Percentiles rank a stretch among this genome's conserved stretches.
These are phyloP conservation scores for Solanum hybrid DNA, from an alignment of 305 asterid genomes.

Conservation along the genomic window DNA sequence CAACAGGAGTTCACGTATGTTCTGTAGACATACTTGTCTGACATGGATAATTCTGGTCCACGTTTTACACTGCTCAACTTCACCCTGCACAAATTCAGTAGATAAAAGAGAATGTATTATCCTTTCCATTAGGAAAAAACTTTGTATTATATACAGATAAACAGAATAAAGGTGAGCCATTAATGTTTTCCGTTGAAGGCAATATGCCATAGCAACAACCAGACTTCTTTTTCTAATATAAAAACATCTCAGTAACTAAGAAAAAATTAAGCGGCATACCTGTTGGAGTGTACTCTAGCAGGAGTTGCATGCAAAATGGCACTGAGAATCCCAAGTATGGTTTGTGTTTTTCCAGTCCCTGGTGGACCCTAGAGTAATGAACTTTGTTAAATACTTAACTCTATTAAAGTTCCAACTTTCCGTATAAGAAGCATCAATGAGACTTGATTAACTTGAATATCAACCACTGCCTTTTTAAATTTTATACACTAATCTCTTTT, in stretches of 20 bases:
- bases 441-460: background rate
- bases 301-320: constrained; percentile 98
- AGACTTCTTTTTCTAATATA: background rate
- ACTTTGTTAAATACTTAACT: constrained; percentile 1
- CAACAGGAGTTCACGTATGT: background rate
- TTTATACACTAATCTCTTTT: background rate
- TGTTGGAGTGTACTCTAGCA: constrained; percentile 67
- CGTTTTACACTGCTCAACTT: constrained; percentile 36
- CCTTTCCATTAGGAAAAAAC: background rate
- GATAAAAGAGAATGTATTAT: background rate
- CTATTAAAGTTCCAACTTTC: background rate
- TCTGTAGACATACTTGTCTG: constrained; percentile 55
- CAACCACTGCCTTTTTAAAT: background rate
- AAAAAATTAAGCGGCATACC: constrained; percentile 23
- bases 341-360: constrained; percentile 97
- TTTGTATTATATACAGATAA: background rate
- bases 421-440: background rate
- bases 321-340: constrained; percentile 93
- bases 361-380: constrained; percentile 83
- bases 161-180: background rate
- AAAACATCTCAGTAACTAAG: background rate
- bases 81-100: constrained; percentile 43
- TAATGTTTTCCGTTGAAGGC: background rate
- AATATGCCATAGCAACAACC: background rate
- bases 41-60: constrained; percentile 52